These are phyloP conservation scores for Kandelia obovata DNA, from an alignment of 345 rosid genomes.

Conservation along the genomic window DNA sequence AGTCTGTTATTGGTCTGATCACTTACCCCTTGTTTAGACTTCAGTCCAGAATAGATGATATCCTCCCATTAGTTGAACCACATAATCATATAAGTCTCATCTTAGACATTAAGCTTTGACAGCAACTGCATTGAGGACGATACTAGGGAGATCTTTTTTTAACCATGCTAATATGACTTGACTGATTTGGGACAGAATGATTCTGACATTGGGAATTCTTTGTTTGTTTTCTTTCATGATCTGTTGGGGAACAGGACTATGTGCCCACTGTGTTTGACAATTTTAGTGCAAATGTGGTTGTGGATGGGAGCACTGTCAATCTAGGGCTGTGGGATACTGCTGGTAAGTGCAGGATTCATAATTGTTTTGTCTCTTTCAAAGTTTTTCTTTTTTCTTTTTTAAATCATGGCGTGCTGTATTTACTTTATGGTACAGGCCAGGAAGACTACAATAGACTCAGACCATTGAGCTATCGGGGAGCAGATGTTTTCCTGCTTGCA, in stretches of 20 bases:
- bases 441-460: constrained; percentile 89
- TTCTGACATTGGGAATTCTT: constrained; percentile 2
- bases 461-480: constrained; percentile 91
- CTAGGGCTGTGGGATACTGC: constrained; percentile 88
- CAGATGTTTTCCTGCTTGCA: constrained; percentile 85
- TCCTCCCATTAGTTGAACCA: neutral
- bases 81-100: neutral
- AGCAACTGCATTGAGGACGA: neutral
- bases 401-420: constrained; percentile 8
- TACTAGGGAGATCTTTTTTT: neutral
- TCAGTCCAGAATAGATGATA: neutral
- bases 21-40: neutral
- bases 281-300: constrained; percentile 80
- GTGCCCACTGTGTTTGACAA: constrained; percentile 86
- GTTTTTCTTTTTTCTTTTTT: neutral
- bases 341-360: constrained; percentile 35
- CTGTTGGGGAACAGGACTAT: constrained; percentile 49
- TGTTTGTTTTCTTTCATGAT: neutral
- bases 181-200: neutral
- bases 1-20: too few species aligned
- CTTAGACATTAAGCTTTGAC: neutral
- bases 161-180: neutral
- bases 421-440: constrained; percentile 56
- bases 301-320: constrained; percentile 76
- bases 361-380: neutral